These are phyloP conservation scores for Phellopilus nigrolimitatus DNA, from an alignment of 1,284 basidiomycete species.

Conservation along the genomic window DNA sequence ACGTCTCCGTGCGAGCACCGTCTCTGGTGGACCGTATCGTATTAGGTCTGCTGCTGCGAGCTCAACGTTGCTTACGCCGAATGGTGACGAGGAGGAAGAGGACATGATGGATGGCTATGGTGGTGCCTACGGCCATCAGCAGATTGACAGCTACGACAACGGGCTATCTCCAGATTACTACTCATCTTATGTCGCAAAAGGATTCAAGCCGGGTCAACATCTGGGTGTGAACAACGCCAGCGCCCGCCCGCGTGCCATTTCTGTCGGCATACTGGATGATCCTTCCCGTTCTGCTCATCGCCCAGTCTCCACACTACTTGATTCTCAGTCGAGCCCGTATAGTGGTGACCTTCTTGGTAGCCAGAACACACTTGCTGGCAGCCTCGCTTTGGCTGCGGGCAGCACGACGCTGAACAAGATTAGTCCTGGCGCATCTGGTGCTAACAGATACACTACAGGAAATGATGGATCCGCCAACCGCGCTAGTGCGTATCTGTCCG, in stretches of 20 bases:
- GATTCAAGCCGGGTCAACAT: slow-evolving; percentile 69
- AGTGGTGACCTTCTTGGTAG: slow-evolving; percentile 29
- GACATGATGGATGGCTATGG: slow-evolving; percentile 64
- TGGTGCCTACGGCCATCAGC: slow-evolving; percentile 45
- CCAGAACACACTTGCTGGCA: slow-evolving; percentile 27
- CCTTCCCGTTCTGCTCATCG: slow-evolving; percentile 57
- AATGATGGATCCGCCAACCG: slow-evolving; percentile 39
- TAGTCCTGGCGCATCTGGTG: slow-evolving; percentile 42
- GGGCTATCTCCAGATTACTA: slow-evolving; percentile 43
- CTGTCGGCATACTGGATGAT: slow-evolving; percentile 88
- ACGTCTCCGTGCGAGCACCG: slow-evolving; percentile 82
- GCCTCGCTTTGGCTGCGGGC: slow-evolving; percentile 40
- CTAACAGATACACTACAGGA: slow-evolving; percentile 65
- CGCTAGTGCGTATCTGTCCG: slow-evolving; percentile 60
- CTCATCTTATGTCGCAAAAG: slow-evolving; percentile 59
- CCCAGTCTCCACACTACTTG: slow-evolving; percentile 55
- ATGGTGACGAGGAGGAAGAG: slow-evolving; percentile 61
- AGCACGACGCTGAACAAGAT: slow-evolving; percentile 58
- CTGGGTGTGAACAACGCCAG: slow-evolving; percentile 41
- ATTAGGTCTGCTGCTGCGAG: slow-evolving; percentile 50
- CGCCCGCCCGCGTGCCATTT: slow-evolving; percentile 79
- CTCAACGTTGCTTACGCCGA: slow-evolving; percentile 53
- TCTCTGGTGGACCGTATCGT: slow-evolving; percentile 74
- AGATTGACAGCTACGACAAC: slow-evolving; percentile 56
- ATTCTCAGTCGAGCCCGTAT: slow-evolving; percentile 51